phyloP scores from a whole-genome alignment of 1,284 basidiomycete species.

The Moesziomyces antarcticus region DNA sequence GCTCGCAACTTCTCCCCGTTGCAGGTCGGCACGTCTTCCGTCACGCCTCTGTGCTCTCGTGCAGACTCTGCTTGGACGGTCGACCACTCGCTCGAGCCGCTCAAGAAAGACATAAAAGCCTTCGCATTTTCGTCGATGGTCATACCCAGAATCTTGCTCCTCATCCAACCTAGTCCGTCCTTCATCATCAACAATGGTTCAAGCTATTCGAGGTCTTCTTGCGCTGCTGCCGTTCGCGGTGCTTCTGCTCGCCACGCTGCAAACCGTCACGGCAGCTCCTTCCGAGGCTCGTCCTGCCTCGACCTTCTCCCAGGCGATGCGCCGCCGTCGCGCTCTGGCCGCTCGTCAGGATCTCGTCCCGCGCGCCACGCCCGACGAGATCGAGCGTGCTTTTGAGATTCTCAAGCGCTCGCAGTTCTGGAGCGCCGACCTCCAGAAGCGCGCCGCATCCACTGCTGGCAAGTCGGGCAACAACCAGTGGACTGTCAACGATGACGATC shows the following conservation, averaged over 20 bases:
- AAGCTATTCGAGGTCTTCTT: constrained; percentile 9
- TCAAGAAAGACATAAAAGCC: neutral
- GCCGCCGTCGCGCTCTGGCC: constrained; percentile 14
- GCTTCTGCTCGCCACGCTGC: constrained; percentile 5
- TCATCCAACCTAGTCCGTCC: neutral
- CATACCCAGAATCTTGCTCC: neutral
- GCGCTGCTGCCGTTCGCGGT: constrained; percentile 16
- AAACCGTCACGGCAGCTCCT: constrained; percentile 3
- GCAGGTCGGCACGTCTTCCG: neutral
- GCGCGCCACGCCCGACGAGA: constrained; percentile 21
- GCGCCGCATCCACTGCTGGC: constrained; percentile 13
- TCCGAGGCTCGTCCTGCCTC: neutral
- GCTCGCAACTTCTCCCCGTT: neutral
- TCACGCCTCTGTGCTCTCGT: neutral
- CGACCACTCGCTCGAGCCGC: no score
- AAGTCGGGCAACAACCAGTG: constrained; percentile 21
- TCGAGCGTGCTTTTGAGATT: constrained; percentile 24
- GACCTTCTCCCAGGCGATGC: constrained; percentile 15
- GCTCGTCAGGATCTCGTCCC: constrained; percentile 21
- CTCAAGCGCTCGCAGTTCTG: constrained; percentile 25
- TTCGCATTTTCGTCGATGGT: neutral
- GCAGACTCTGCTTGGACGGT: neutral
- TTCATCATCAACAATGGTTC: constrained; percentile 21
- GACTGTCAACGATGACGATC: constrained; percentile 27
- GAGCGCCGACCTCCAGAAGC: constrained; percentile 16